A percentile compares a stretch with the other conserved stretches of the same genome.
Evolutionary conservation across 495 filamentous ascomycete genomes (phyloP).

Genomic region (Elaphomyces granulatus): DNA sequence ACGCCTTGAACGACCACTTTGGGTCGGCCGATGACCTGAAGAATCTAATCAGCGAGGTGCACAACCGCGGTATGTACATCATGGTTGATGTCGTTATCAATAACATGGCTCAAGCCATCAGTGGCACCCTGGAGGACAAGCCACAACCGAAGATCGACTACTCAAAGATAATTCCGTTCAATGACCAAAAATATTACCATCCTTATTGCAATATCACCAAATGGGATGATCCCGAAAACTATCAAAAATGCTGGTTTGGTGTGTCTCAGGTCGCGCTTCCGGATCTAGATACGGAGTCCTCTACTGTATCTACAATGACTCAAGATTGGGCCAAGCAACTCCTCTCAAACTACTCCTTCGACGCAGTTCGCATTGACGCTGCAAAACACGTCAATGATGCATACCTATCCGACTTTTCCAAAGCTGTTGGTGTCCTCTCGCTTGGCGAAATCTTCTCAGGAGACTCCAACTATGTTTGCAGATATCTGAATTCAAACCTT

Average conservation of each 20-base stretch:
- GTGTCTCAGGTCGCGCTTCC: constrained; percentile 42
- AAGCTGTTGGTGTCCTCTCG: constrained; percentile 43
- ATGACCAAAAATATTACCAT: constrained; percentile 43
- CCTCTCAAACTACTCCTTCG: constrained; percentile 48
- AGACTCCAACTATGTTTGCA: constrained; percentile 37
- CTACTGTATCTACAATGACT: constrained; percentile 34
- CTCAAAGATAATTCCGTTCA: constrained; percentile 43
- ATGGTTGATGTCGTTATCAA: constrained; percentile 61
- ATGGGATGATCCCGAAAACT: constrained; percentile 8
- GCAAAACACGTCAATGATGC: constrained; percentile 46
- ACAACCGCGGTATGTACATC: constrained; percentile 31
- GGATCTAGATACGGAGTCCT: constrained; percentile 46
- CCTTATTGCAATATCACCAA: constrained; percentile 40
- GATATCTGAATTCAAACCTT: constrained; percentile 36
- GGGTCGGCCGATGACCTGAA: constrained; percentile 14
- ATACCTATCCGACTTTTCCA: constrained; percentile 43
- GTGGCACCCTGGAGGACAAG: constrained; percentile 7
- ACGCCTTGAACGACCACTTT: constrained; percentile 15
- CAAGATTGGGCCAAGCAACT: constrained; percentile 45
- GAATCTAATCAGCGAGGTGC: constrained; percentile 11
- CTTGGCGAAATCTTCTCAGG: constrained; percentile 48
- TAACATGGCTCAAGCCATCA: constrained; percentile 44
- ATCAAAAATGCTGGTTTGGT: constrained; percentile 42
- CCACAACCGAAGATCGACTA: constrained; percentile 32
- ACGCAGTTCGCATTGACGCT: constrained; percentile 55